Conservation (phyloP, 2,329 filamentous ascomycete genomes). For the Didymosphaeria variabile region DNA sequence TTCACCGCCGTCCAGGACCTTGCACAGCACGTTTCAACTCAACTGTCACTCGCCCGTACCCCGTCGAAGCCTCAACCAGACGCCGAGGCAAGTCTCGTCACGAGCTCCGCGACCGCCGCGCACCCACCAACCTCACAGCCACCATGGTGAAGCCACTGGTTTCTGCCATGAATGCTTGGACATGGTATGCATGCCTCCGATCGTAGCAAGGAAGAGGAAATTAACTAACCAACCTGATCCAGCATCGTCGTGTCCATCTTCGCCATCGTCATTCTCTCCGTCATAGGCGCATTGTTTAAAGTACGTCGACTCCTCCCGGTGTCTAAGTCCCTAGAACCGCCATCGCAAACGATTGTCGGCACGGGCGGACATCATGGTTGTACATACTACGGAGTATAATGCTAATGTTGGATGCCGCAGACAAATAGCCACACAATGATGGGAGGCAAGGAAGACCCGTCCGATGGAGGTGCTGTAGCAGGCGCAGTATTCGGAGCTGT, state of each 20-base stretch:
- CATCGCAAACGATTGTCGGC: neutral
- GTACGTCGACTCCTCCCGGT: conserved; percentile 50
- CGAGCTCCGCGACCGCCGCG: conserved; percentile 18
- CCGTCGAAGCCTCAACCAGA: neutral
- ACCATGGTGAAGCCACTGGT: conserved; percentile 98
- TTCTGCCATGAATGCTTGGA: conserved; percentile 91
- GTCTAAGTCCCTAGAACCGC: neutral
- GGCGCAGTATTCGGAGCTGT: conserved; percentile 88
- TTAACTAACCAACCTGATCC: conserved; percentile 26
- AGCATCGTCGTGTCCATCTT: conserved; percentile 77
- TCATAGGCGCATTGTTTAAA: conserved; percentile 77
- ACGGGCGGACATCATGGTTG: neutral
- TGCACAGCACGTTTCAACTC: neutral
- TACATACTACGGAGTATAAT: neutral
- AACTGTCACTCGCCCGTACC: neutral
- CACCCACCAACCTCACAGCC: conserved; percentile 18
- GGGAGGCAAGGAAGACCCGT: conserved; percentile 74
- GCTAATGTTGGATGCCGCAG: conserved; percentile 46
- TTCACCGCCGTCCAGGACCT: neutral
- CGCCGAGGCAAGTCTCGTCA: conserved; percentile 2
- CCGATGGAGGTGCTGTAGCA: conserved; percentile 80
- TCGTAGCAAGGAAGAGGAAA: conserved; percentile 1
- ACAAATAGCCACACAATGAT: conserved; percentile 82
- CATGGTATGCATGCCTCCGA: conserved; percentile 72
- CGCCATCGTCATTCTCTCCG: conserved; percentile 70